Conservation (phyloP, 2,329 filamentous ascomycete species). For the Tolypocladium amazonense region DNA sequence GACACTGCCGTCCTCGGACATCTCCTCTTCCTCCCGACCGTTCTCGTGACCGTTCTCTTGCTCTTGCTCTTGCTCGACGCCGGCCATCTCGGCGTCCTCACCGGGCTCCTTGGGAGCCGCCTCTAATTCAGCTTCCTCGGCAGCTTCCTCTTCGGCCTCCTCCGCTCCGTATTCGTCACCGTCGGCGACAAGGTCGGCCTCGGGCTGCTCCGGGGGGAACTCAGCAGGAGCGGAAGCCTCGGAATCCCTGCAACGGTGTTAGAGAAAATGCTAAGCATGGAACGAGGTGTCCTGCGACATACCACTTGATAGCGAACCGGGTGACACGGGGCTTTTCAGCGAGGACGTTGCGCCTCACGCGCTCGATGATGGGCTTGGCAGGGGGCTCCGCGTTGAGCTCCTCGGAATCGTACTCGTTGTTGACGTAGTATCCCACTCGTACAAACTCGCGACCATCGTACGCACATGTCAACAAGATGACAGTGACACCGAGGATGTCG, state of each 20-base stretch:
- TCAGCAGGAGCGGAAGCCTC: slow-evolving; percentile 93
- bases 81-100: slow-evolving; percentile 69
- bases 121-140: slow-evolving; percentile 43
- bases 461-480: slow-evolving; percentile 90
- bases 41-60: slow-evolving; percentile 22
- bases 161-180: slow-evolving; percentile 88
- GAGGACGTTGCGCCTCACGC: slow-evolving; percentile 82
- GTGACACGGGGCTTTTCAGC: slow-evolving; percentile 97
- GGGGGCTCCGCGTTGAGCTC: slow-evolving; percentile 84
- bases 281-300: slow-evolving; percentile 20
- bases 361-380: slow-evolving; percentile 83
- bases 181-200: slow-evolving; percentile 78
- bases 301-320: slow-evolving; percentile 98
- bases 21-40: slow-evolving; percentile 52
- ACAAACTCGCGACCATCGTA: slow-evolving; percentile 97
- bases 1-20: slow-evolving; percentile 65
- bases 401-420: slow-evolving; percentile 95
- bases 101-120: slow-evolving; percentile 39
- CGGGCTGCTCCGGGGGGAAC: slow-evolving; percentile 94
- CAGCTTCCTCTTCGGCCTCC: slow-evolving; percentile 66
- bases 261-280: neutral
- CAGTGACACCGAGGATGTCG: slow-evolving; percentile 93
- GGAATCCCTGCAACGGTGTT: slow-evolving; percentile 62
- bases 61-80: slow-evolving; percentile 44
- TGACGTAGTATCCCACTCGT: slow-evolving; percentile 97